phyloP scores from a whole-genome alignment of 371 early-diverging fungal genomes.

The Lichtheimia ramosa region DNA sequence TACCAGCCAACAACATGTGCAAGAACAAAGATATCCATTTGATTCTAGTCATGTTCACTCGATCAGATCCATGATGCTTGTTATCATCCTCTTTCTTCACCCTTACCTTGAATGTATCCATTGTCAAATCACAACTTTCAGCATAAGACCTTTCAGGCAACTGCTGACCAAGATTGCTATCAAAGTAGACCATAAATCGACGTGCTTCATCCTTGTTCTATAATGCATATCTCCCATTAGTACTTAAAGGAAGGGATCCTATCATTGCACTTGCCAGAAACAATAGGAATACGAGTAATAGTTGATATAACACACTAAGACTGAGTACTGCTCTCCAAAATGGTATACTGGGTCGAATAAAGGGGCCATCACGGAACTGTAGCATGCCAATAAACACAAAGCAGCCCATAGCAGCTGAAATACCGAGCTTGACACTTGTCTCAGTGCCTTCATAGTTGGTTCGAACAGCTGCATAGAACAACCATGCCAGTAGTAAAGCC shows the following conservation, averaged over 20 bases:
- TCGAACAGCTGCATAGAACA: slow-evolving; percentile 60
- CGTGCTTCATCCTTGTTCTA: slow-evolving; percentile 87
- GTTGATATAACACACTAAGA: slow-evolving; percentile 82
- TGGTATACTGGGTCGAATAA: slow-evolving; percentile 94
- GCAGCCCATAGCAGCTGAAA: slow-evolving; percentile 66
- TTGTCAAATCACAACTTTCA: slow-evolving; percentile 80
- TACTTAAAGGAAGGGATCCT: not conserved
- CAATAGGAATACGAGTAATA: slow-evolving; percentile 83
- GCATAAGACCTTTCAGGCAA: slow-evolving; percentile 94
- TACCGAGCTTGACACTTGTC: slow-evolving; percentile 69
- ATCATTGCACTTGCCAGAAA: slow-evolving; percentile 70
- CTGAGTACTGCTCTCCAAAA: slow-evolving; percentile 91
- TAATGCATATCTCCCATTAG: slow-evolving; percentile 1
- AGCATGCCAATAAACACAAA: slow-evolving; percentile 86
- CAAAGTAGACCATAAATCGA: slow-evolving; percentile 74
- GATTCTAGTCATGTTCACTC: slow-evolving; percentile 45
- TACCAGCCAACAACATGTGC: slow-evolving; percentile 97
- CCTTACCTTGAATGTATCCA: slow-evolving; percentile 69
- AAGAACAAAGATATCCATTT: slow-evolving; percentile 92
- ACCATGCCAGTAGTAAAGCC: slow-evolving; percentile 42
- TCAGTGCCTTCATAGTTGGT: slow-evolving; percentile 54
- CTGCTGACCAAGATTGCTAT: slow-evolving; percentile 76
- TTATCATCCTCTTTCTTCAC: not conserved
- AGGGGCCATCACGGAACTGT: slow-evolving; percentile 91
- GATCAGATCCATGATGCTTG: not conserved